Evolutionary conservation across 192 early-diverging fungal genomes (phyloP), one percentile per base, ranked within the genome.

Genomic region (Oehlia diaphana): DNA sequence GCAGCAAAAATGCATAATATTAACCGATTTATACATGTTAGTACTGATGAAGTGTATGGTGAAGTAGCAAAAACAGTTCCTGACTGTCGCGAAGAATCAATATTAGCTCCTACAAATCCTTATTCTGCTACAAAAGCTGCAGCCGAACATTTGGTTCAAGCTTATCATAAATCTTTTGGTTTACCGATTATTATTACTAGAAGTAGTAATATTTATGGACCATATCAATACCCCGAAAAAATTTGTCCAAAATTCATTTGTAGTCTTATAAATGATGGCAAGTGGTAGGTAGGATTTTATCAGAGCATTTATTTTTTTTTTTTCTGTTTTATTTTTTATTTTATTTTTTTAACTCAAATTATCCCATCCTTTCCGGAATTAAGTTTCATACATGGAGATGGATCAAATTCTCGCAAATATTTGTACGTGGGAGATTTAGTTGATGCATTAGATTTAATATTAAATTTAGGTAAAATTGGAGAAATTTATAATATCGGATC

Each of bases 51-150:
- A 81, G 94, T 95, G 2, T 95, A 95, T 76, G 94, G 94, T 2
- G 92, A 93, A 81, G 90, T 90, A 2, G 80, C 64, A 58, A 70
- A 88, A 66, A 88, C 81, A 37, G 77, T 82, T 83, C 87, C 89
- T 2, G 88, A 92, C 62, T 87, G 86, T 73, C 82, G 76, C 44
- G 94, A 95, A 79, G 89, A 90, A 61, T 82, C 87, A 0, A 82
- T 91, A 13, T 84, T 94, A 4, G 87, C 89, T 13, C 93, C 94
- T 4, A 90, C 91, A 68, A 95, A 94, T 65, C 94, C 94, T 0
- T 95, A 95, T 79, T 90, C 93, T 5, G 94, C 94, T 2, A 93
- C 94, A n/a, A 95, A 95, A 82, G 94, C 93, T 19, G 94, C 94
- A 5, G 94, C 94, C 9, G 94, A 95, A 81, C 90, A 87, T 71